Conservation (phyloP, 495 filamentous ascomycete genomes). For the Tuber indicum region DNA sequence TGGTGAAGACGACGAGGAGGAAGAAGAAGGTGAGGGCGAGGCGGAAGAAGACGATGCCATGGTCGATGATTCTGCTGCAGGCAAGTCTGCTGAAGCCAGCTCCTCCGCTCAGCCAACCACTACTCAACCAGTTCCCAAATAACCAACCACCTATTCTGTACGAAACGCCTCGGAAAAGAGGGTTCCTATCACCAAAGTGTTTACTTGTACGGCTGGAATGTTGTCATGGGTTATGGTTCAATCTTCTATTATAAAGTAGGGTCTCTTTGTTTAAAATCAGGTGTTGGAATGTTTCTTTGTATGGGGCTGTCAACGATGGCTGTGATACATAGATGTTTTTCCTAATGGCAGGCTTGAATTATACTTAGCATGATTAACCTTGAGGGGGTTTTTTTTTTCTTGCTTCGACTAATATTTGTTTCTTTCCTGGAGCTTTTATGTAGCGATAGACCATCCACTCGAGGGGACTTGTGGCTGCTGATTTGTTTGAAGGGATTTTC, state of each 20-base stretch:
- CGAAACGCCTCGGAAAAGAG: not conserved
- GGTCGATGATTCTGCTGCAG: constrained; percentile 29
- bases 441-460: not conserved
- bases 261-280: not conserved
- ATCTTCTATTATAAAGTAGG: constrained; percentile 2
- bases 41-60: constrained; percentile 66
- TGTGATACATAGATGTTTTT: constrained; percentile 10
- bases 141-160: constrained; percentile 6
- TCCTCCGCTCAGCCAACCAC: constrained; percentile 15
- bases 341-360: constrained; percentile 2
- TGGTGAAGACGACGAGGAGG: constrained; percentile 79
- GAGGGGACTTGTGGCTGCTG: not conserved
- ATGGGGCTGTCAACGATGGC: not conserved
- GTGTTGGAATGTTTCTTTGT: constrained; percentile 5
- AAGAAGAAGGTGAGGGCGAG: constrained; percentile 57
- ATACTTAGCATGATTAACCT: not conserved
- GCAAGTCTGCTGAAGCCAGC: constrained; percentile 27
- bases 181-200: not conserved
- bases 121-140: constrained; percentile 20
- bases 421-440: not conserved
- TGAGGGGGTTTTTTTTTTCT: not conserved
- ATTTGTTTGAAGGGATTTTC: not conserved
- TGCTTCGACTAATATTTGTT: not conserved
- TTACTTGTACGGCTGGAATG: not conserved
- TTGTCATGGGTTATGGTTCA: not conserved